Evolutionary conservation across 2,329 filamentous ascomycete genomes (phyloP), one percentile per base, ranked within the genome.

Genomic region (Pyrenophora teres): DNA sequence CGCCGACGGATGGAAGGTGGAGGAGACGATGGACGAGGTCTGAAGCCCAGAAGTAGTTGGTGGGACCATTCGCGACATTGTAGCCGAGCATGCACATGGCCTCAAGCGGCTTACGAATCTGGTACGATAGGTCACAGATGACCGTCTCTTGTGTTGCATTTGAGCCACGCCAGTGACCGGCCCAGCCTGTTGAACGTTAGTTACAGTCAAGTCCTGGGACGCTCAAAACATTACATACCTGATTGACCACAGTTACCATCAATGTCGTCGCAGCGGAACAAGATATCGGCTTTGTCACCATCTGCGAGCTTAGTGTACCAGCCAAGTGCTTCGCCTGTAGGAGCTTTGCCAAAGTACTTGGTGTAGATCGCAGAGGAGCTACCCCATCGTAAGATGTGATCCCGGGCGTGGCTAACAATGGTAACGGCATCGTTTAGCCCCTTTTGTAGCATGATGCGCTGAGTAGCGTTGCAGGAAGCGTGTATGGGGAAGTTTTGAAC

Each of bases 251-350:
- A 89, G 74, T 89, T 89, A 16, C 78, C 74, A 60, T 89, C 87
- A 0, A 83, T 80, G 58, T 89, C 83, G 54, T 90, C 87, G 60
- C 87, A 89, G 16, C 86, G 82, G 77, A 89, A 88, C 15, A 84
- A 65, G 39, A 86, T 77, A 21, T 76, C 78, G 0, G 74, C 74
- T 63, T 83, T 83, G 70, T 88, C 80, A 1, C 79, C 84, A 37
- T 78, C 78, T 60, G 83, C 76, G 27, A 89, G 76, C 51, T 82
- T 80, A 46, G 86, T 82, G 59, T 80, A 87, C 77, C 83, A 86
- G 4, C 87, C 87, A 36, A 86, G 77, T 3, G 83, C 80, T 55
- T 81, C 78, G 18, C 80, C 80, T 2, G 84, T 83, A 3, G 83
- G 76, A 1, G 77, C 77, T 45, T 82, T 78, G 39, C 87, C 85